Conservation (phyloP, 2,329 filamentous ascomycete genomes). For the Fusarium solani-melongenae region DNA sequence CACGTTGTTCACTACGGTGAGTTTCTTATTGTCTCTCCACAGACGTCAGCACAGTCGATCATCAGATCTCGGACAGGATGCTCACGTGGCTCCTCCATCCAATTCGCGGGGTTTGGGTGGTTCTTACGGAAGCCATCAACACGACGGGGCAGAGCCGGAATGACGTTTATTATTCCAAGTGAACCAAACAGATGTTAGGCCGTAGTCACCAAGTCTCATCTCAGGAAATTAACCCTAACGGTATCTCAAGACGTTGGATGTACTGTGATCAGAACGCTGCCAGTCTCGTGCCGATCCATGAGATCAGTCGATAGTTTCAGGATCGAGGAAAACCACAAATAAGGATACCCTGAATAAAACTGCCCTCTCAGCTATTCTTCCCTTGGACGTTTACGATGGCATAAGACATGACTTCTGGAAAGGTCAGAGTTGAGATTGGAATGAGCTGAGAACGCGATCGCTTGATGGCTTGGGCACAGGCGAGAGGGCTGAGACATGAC, state of each 20-base stretch:
- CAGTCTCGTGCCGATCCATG: background rate
- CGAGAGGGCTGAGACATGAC: background rate
- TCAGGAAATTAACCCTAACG: rapidly evolving
- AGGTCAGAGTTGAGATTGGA: background rate
- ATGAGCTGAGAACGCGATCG: background rate
- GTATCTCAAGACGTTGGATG: background rate
- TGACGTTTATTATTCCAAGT: background rate
- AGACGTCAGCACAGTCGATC: background rate
- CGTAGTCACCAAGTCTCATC: background rate
- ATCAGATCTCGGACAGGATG: background rate
- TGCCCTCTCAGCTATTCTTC: background rate
- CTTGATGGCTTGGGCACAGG: background rate
- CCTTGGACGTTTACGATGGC: background rate
- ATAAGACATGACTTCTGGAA: background rate
- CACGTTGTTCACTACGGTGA: background rate
- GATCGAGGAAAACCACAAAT: background rate
- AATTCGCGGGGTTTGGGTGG: background rate
- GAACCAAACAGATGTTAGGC: background rate
- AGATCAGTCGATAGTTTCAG: background rate
- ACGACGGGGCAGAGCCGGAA: background rate
- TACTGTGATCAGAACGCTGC: background rate
- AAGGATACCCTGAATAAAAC: background rate
- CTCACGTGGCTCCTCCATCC: background rate
- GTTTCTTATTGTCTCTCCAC: background rate
- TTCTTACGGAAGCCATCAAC: background rate